Percentiles rank a stretch among this genome's conserved stretches.
phyloP scores from a whole-genome alignment of 2,329 filamentous ascomycete species.

The Truncatella angustata region DNA sequence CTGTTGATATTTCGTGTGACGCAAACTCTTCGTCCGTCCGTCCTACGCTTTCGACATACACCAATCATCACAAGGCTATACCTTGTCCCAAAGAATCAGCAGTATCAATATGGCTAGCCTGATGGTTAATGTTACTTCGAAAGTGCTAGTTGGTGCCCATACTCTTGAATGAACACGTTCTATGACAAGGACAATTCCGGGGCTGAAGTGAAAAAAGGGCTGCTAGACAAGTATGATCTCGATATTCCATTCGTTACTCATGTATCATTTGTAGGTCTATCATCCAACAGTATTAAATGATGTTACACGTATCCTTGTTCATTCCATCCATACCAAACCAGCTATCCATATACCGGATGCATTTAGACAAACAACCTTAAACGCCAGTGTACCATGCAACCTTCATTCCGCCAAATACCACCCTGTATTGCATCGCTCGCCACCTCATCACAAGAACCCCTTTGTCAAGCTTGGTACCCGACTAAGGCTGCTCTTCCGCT shows the following conservation, averaged over 20 bases:
- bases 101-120: too few relatives aligned
- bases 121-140: too few relatives aligned
- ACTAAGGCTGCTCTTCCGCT: conserved; percentile 64
- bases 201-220: background rate
- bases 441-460: conserved; percentile 63
- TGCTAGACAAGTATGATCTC: too few relatives aligned
- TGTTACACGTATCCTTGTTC: conserved; percentile 8
- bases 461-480: conserved; percentile 70
- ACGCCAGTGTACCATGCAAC: background rate
- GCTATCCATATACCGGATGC: background rate
- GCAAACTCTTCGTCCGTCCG: too few relatives aligned
- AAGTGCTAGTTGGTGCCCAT: too few relatives aligned
- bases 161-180: too few relatives aligned
- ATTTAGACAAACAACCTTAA: background rate
- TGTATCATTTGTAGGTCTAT: background rate
- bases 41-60: too few relatives aligned
- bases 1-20: too few relatives aligned
- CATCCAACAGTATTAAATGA: background rate
- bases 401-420: background rate
- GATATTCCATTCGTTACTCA: background rate
- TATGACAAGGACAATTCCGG: background rate
- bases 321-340: background rate
- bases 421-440: background rate
- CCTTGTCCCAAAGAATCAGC: too few relatives aligned
- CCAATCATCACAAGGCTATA: too few relatives aligned